These are phyloP conservation scores for Erucastrum elatum DNA, from an alignment of 345 rosid genomes.

Conservation along the genomic window DNA sequence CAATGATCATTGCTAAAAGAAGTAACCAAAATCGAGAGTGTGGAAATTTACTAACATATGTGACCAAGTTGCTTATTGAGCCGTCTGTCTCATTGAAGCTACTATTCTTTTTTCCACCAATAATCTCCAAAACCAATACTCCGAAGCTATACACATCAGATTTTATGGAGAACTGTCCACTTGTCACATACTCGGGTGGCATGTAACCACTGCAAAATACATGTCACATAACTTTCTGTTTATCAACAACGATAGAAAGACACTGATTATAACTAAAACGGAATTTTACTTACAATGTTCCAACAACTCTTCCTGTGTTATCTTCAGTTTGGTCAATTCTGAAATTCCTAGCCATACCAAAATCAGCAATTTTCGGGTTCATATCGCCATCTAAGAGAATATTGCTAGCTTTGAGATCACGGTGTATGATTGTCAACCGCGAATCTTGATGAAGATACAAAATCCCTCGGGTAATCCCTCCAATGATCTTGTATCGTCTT, in stretches of 20 bases:
- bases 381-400: conserved; percentile 19
- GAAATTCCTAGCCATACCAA: conserved; percentile 28
- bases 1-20: background rate
- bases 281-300: conserved; percentile 29
- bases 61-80: conserved; percentile 13
- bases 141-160: conserved; percentile 34
- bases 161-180: conserved; percentile 23
- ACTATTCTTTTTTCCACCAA: conserved; percentile 15
- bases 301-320: conserved; percentile 15
- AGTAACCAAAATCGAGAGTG: background rate
- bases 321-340: conserved; percentile 18
- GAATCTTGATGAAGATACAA: conserved; percentile 31
- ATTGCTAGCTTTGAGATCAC: conserved; percentile 26
- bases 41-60: conserved; percentile 19
- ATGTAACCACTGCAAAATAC: conserved; percentile 30
- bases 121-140: conserved; percentile 26
- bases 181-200: conserved; percentile 7
- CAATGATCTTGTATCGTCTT: background rate
- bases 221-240: background rate
- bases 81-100: background rate
- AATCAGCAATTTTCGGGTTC: conserved; percentile 28
- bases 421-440: conserved; percentile 23
- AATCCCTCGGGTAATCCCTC: conserved; percentile 21
- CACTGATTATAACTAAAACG: background rate
- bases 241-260: background rate